Evolutionary conservation across 345 rosid genomes (phyloP), one percentile per base, ranked within the genome.

Genomic region (Melaleuca alternifolia): DNA sequence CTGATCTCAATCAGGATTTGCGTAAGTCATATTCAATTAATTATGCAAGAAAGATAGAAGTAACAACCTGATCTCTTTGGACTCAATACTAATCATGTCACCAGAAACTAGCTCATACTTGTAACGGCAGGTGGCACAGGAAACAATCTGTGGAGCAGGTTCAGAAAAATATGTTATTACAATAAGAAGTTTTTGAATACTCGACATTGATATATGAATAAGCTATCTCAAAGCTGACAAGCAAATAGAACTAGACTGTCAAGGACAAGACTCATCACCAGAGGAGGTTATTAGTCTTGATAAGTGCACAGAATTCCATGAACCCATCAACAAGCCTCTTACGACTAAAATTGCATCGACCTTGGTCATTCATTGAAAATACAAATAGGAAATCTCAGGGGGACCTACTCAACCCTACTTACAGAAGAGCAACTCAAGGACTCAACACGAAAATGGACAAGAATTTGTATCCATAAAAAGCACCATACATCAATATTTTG

Each of bases 31-130:
- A 14, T 15, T 81, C 24, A 28, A 59, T 46, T 75, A 50, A 28
- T 24, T 86, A 16, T 88, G 57, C 53, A 87, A 86, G 65, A 48
- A 46, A 84, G 51, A 88, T 33, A 54, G 86, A 89, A 87, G 76
- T 79, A 90, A 87, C 91, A 91, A 97, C 98, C 98, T 93, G 90
- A 96, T 92, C 92, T 96, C 98, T 91, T 97, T 98, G 0, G 99
- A 97, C 77, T 91, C 92, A 62, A 95, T 94, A 83, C 92, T 93
- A 86, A 84, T 88, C 85, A 97, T 92, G 87, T 92, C 94, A 85
- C 99, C 99, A 87, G 97, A 97, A 90, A 97, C 95, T 88, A 95
- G 96, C 93, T 96, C 99, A 23, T 97, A 96, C 59, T 96, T 93
- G 92, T 96, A 96, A 59, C 98, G 96, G 91, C 99, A 97, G 86